Conservation (phyloP, 345 rosid genomes). For the Corchorus capsularis region DNA sequence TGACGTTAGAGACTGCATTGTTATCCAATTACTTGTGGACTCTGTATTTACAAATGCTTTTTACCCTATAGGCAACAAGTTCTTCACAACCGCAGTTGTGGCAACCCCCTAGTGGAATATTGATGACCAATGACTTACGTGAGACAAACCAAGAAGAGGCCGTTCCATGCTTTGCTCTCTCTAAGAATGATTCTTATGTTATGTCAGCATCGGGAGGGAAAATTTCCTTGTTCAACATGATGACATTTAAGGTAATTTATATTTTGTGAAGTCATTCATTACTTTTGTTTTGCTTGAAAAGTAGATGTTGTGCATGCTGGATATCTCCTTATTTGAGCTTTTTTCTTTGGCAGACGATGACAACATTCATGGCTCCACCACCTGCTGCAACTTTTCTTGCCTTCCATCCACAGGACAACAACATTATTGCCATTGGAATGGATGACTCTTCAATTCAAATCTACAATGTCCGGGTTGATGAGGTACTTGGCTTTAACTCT, state of each 20-base stretch:
- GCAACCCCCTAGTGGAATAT: slow-evolving; percentile 66
- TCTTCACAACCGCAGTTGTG: slow-evolving; percentile 54
- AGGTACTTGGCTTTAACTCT: slow-evolving; percentile 41
- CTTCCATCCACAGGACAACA: slow-evolving; percentile 87
- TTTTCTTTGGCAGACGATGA: slow-evolving; percentile 44
- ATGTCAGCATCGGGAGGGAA: slow-evolving; percentile 93
- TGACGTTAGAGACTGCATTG: slow-evolving; percentile 9
- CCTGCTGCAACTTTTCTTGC: slow-evolving; percentile 84
- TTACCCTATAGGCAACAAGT: slow-evolving; percentile 52
- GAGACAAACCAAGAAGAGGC: slow-evolving; percentile 57
- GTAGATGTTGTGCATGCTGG: not conserved
- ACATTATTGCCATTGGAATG: slow-evolving; percentile 86
- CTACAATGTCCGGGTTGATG: slow-evolving; percentile 81
- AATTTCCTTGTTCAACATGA: slow-evolving; percentile 83
- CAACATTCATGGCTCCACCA: slow-evolving; percentile 81
- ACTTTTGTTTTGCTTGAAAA: slow-evolving; percentile 2
- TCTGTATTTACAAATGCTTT: slow-evolving; percentile 14
- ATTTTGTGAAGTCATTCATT: not conserved
- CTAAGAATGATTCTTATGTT: slow-evolving; percentile 89
- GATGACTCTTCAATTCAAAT: slow-evolving; percentile 85
- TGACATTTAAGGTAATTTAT: slow-evolving; percentile 73
- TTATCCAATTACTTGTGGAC: slow-evolving; percentile 10
- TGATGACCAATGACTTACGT: slow-evolving; percentile 60
- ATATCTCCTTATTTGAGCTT: not conserved
- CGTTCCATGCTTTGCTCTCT: slow-evolving; percentile 80